A percentile compares a stretch with the other conserved stretches of the same genome.
phyloP scores from a whole-genome alignment of 2,329 filamentous ascomycete genomes.

The Microsporum canis region DNA sequence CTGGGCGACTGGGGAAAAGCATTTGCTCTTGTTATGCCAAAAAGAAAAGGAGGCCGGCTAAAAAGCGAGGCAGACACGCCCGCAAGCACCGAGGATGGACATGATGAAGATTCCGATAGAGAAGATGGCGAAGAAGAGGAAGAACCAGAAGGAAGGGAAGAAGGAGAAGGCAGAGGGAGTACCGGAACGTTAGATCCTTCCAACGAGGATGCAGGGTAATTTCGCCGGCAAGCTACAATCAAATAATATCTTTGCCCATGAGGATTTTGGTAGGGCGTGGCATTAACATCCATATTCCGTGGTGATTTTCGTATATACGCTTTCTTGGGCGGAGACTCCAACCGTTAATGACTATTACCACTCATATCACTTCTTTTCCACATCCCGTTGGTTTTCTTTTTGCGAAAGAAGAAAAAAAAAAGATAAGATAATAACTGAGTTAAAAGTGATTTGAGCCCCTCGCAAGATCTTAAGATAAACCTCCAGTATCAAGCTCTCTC shows the following conservation, averaged over 20 bases:
- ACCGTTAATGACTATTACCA: not conserved
- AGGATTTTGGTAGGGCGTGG: not conserved
- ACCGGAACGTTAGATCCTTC: not conserved
- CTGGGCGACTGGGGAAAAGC: slow-evolving; percentile 82
- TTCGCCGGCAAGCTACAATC: not conserved
- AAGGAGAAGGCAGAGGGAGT: not conserved
- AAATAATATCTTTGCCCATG: not conserved
- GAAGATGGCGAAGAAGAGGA: not conserved
- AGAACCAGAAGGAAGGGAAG: not conserved
- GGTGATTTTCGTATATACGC: not conserved
- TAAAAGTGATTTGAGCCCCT: too few relatives aligned
- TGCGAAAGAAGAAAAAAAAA: not conserved
- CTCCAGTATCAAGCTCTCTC: too few relatives aligned
- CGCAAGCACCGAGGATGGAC: slow-evolving; percentile 3
- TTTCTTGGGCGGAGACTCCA: not conserved
- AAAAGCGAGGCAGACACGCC: slow-evolving; percentile 5
- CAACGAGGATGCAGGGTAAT: not conserved
- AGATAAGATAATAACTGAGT: too few relatives aligned
- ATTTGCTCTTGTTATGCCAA: slow-evolving; percentile 79
- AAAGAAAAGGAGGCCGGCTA: slow-evolving; percentile 50
- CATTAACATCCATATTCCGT: not conserved
- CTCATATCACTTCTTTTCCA: not conserved
- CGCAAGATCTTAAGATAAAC: too few relatives aligned
- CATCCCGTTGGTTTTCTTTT: not conserved
- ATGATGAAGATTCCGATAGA: not conserved